These are phyloP conservation scores for Meyerozyma guilliermondii DNA, from an alignment of 1,139 yeast species.

Conservation along the genomic window DNA sequence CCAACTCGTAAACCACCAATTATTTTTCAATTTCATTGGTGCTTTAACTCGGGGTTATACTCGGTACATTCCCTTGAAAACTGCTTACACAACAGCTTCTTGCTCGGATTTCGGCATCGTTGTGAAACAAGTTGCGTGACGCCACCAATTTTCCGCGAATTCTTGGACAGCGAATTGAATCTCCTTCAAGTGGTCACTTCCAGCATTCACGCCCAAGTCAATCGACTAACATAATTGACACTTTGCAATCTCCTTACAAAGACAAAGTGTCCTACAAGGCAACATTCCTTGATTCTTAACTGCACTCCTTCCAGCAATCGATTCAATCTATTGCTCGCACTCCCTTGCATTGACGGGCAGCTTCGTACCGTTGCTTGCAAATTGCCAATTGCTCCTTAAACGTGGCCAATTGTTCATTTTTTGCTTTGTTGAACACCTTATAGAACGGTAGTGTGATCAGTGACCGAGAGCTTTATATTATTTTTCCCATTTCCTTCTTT, in stretches of 20 bases:
- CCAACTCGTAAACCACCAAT: not conserved
- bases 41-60: too few species aligned
- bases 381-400: not conserved
- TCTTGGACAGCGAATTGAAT: not conserved
- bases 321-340: not conserved
- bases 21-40: not conserved
- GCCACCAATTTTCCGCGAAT: conserved; percentile 3
- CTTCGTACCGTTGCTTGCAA: not conserved
- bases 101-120: not conserved
- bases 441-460: not conserved
- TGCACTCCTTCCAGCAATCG: not conserved
- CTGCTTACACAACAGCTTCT: not conserved
- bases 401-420: not conserved
- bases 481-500: not conserved
- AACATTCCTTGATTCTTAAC: not conserved
- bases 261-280: not conserved
- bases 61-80: too few species aligned
- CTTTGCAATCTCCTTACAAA: not conserved
- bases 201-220: not conserved
- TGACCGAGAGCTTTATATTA: not conserved
- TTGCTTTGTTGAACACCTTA: not conserved
- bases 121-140: not conserved
- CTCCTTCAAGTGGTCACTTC: not conserved
- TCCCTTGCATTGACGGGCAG: not conserved
- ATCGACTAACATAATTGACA: not conserved